Percentiles rank a stretch among this genome's conserved stretches.
These are phyloP conservation scores for Clonostachys rosea DNA, from an alignment of 2,329 filamentous ascomycete genomes.

Conservation along the genomic window DNA sequence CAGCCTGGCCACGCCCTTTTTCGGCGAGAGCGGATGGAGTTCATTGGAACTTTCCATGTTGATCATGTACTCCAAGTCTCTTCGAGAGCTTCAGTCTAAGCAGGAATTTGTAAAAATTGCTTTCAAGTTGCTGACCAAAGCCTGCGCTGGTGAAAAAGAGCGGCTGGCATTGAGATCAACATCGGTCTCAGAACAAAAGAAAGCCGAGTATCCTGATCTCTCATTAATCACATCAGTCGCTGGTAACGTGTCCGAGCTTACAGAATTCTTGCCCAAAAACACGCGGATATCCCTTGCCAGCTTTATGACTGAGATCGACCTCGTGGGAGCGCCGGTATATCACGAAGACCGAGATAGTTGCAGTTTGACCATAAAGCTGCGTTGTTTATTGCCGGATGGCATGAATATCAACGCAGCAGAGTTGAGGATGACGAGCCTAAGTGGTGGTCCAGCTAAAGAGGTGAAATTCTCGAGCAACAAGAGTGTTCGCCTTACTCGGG, in stretches of 20 bases:
- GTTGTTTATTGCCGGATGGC: slow-evolving; percentile 68
- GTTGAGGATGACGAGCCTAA: slow-evolving; percentile 55
- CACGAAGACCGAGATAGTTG: slow-evolving; percentile 71
- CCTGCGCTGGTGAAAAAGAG: slow-evolving; percentile 49
- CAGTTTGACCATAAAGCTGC: slow-evolving; percentile 60
- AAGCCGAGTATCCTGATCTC: slow-evolving; percentile 13
- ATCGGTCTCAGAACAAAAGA: slow-evolving; percentile 4
- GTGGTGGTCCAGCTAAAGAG: slow-evolving; percentile 57
- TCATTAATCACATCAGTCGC: slow-evolving; percentile 42
- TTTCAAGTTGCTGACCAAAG: slow-evolving; percentile 69
- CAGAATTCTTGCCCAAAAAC: slow-evolving; percentile 45
- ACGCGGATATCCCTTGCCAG: slow-evolving; percentile 63
- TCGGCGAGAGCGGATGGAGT: slow-evolving; percentile 74
- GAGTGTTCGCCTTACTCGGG: slow-evolving; percentile 33
- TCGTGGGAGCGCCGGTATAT: slow-evolving; percentile 67
- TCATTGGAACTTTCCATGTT: slow-evolving; percentile 79
- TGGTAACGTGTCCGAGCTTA: slow-evolving; percentile 38
- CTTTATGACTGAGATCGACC: slow-evolving; percentile 67
- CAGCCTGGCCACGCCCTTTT: slow-evolving; percentile 71
- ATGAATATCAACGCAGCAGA: slow-evolving; percentile 62
- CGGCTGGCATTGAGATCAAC: slow-evolving; percentile 27
- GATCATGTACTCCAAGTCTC: slow-evolving; percentile 77
- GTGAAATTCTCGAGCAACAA: slow-evolving; percentile 24
- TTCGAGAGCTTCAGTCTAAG: slow-evolving; percentile 69
- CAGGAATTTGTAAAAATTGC: slow-evolving; percentile 77